Evolutionary conservation across 768 basidiomycete genomes (phyloP), one percentile per base, ranked within the genome.

Genomic region (Gymnopilus junonius): DNA sequence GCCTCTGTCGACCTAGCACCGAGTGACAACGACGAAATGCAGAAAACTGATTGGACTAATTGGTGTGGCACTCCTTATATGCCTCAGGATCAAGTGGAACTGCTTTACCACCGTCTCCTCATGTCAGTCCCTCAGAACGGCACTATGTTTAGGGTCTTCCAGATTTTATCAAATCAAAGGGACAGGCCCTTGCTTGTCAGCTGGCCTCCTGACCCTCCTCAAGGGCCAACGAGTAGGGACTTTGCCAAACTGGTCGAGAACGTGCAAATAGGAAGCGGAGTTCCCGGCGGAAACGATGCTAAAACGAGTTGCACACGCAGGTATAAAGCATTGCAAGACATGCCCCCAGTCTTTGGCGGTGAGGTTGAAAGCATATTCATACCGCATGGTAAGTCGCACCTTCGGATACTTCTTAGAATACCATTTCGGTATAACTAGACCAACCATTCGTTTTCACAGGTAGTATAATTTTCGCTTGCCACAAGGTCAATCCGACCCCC

Each of bases 301-400:
- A 93, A 92, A 80, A 95, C 93, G 54, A 91, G 87, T 76, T 95
- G 93, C 70, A 94, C 92, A 65, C 84, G 92, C 75, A 83, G 93
- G 71, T 94, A 90, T 81, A 90, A 90, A 75, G 88, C 91, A 45
- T 80, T 82, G 60, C 90, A 90, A 72, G 79, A 79, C 68, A 85
- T 91, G 82, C 80, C 82, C 71, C 82, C 84, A 37, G 81, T 80
- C 54, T 78, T 84, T 61, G 80, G 80, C 54, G 83, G 82, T 62
- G 85, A 89, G 75, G 90, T 94, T 29, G 92, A 94, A 73, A 93
- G 91, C 77, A 89, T 94, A 65, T 94, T 92, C 76, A 93, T 94
- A 76, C 93, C 93, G 74, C 92, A 95, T 85, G 93, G 93, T 90
- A 73, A 69, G 86, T 75, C 63, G 55, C 67, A 64, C 45, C 67